Percentiles rank a stretch among this genome's conserved stretches.
Conservation (phyloP, 306 rosid genomes). For the Crotalaria pallida region DNA sequence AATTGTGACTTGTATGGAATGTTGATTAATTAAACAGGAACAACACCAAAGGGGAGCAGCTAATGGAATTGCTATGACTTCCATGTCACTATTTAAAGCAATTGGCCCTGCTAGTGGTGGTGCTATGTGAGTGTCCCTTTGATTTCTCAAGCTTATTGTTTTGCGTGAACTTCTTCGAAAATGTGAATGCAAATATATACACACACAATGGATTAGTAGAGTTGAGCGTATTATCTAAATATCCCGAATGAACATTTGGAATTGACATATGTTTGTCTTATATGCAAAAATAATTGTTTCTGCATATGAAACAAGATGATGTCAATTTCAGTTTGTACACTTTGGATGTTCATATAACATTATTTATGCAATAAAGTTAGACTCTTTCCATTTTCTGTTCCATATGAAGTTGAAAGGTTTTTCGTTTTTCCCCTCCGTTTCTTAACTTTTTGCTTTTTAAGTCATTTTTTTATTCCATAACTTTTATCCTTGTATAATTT, state of each 20-base stretch:
- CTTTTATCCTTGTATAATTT: no score
- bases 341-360: no score
- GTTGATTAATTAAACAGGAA: slow-evolving; percentile 40
- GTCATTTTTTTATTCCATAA: no score
- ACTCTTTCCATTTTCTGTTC: not conserved
- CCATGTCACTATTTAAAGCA: slow-evolving; percentile 80
- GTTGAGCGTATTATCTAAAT: no score
- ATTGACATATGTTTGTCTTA: no score
- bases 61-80: slow-evolving; percentile 84
- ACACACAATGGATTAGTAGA: not conserved
- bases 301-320: no score
- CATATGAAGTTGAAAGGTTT: not conserved
- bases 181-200: not conserved
- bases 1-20: not conserved
- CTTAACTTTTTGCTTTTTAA: no score
- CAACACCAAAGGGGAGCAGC: slow-evolving; percentile 92
- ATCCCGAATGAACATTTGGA: no score
- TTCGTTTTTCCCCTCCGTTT: no score
- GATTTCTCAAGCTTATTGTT: not conserved
- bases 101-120: slow-evolving; percentile 89
- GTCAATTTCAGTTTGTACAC: no score
- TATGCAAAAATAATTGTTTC: no score
- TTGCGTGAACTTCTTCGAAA: not conserved
- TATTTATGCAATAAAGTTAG: not conserved
- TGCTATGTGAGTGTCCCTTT: slow-evolving; percentile 49